Percentiles rank a stretch among this genome's conserved stretches.
These are phyloP conservation scores for Aspergillus melleus DNA, from an alignment of 2,329 filamentous ascomycete genomes.

Conservation along the genomic window DNA sequence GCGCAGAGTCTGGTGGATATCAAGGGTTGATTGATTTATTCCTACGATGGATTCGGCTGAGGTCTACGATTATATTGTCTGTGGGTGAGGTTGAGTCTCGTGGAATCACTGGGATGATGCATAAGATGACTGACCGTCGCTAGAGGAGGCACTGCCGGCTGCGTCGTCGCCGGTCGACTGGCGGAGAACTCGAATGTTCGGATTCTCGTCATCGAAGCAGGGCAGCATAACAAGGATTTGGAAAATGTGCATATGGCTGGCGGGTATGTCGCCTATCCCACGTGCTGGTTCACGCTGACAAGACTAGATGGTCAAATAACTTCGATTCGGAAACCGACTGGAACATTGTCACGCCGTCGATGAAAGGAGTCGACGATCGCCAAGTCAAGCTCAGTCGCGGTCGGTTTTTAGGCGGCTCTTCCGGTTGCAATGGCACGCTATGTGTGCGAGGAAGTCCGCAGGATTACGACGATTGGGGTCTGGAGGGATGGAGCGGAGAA, in stretches of 20 bases:
- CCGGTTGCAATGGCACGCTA: constrained; percentile 47
- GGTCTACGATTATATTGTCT: constrained; percentile 33
- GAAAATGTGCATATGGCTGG: constrained; percentile 50
- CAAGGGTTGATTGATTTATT: too few species aligned
- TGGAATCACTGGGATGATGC: neutral
- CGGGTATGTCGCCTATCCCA: constrained; percentile 26
- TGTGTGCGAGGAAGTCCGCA: constrained; percentile 46
- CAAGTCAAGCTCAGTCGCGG: constrained; percentile 47
- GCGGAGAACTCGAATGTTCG: constrained; percentile 45
- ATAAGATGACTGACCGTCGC: neutral
- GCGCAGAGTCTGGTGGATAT: too few species aligned
- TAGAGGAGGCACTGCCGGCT: constrained; percentile 51
- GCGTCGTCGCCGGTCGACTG: constrained; percentile 50
- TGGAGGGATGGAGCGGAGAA: constrained; percentile 56
- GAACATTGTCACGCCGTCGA: constrained; percentile 45
- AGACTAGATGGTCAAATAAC: constrained; percentile 41
- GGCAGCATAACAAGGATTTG: constrained; percentile 46
- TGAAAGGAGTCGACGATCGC: constrained; percentile 41
- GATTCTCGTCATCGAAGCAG: constrained; percentile 51
- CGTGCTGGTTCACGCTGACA: neutral
- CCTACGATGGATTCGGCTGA: neutral
- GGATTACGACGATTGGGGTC: constrained; percentile 57
- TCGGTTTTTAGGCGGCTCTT: constrained; percentile 44
- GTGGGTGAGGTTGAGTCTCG: constrained; percentile 23
- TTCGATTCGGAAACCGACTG: constrained; percentile 47